Evolutionary conservation across 371 early-diverging fungal genomes (phyloP).

Genomic region (Mucor mucedo): DNA sequence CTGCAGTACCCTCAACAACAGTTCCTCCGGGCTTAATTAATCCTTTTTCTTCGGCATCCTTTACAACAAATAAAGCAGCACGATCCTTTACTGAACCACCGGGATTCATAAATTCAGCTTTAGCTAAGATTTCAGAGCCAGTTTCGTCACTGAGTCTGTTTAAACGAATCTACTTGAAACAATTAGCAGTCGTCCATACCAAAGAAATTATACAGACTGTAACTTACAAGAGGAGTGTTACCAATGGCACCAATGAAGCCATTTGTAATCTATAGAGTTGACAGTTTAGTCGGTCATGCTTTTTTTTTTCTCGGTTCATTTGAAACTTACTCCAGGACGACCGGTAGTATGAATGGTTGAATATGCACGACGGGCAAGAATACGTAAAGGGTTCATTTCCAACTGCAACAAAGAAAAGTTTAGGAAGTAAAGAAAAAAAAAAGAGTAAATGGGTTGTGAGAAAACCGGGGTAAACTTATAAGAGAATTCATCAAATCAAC

Average conservation of each 20-base stretch:
- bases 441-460: neutral
- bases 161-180: conserved; percentile 66
- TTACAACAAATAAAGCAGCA: conserved; percentile 90
- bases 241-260: conserved; percentile 93
- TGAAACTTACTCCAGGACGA: conserved; percentile 43
- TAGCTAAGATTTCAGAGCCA: conserved; percentile 88
- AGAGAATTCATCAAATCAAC: conserved; percentile 8
- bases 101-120: conserved; percentile 98
- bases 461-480: conserved; percentile 16
- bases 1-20: conserved; percentile 95
- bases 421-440: conserved; percentile 6
- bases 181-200: no score
- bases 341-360: conserved; percentile 51
- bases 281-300: neutral
- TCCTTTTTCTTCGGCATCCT: conserved; percentile 91
- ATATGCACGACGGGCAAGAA: conserved; percentile 46
- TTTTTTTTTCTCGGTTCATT: neutral
- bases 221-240: conserved; percentile 89
- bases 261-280: conserved; percentile 52
- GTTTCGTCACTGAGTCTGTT: conserved; percentile 80
- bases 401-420: neutral
- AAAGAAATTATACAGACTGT: neutral
- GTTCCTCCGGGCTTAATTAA: conserved; percentile 90
- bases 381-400: conserved; percentile 42
- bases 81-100: conserved; percentile 97